A percentile compares a stretch with the other conserved stretches of the same genome.
Conservation (phyloP, 2,329 filamentous ascomycete genomes). For the Xylaria sp. region DNA sequence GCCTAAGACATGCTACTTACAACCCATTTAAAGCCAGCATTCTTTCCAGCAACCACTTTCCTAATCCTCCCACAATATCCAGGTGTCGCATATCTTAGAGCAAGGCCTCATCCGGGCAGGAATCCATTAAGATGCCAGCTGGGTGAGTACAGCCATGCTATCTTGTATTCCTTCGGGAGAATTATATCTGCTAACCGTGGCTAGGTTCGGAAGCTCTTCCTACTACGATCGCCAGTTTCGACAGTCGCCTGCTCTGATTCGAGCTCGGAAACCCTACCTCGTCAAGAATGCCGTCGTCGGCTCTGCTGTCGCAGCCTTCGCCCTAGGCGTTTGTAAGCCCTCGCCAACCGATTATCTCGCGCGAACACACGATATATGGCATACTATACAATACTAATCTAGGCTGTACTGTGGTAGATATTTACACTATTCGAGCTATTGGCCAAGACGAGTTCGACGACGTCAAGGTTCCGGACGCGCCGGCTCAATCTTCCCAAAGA, state of each 20-base stretch:
- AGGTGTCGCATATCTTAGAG: slow-evolving; percentile 6
- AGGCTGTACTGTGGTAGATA: slow-evolving; percentile 47
- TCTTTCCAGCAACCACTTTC: not conserved
- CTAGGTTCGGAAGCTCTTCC: slow-evolving; percentile 60
- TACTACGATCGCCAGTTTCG: slow-evolving; percentile 92
- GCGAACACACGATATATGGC: not conserved
- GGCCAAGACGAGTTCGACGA: slow-evolving; percentile 98
- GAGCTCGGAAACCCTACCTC: slow-evolving; percentile 89
- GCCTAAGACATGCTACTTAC: not conserved
- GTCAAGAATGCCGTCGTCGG: slow-evolving; percentile 88
- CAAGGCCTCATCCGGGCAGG: slow-evolving; percentile 25
- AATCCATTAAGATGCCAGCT: slow-evolving; percentile 30
- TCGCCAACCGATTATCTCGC: not conserved
- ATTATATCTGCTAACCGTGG: slow-evolving; percentile 3
- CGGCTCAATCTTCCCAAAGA: slow-evolving; percentile 40
- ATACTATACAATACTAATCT: slow-evolving; percentile 8
- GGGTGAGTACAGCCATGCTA: slow-evolving; percentile 28
- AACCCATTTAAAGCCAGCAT: not conserved
- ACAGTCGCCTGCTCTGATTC: slow-evolving; percentile 86
- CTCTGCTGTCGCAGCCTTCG: slow-evolving; percentile 72
- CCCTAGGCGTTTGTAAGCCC: slow-evolving; percentile 82
- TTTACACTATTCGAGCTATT: slow-evolving; percentile 76
- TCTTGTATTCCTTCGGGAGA: not conserved
- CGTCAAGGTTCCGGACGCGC: slow-evolving; percentile 83
- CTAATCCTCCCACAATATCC: not conserved